Evolutionary conservation across 805 yeast species (phyloP).

Genomic region (Pichia cephalocereana): DNA sequence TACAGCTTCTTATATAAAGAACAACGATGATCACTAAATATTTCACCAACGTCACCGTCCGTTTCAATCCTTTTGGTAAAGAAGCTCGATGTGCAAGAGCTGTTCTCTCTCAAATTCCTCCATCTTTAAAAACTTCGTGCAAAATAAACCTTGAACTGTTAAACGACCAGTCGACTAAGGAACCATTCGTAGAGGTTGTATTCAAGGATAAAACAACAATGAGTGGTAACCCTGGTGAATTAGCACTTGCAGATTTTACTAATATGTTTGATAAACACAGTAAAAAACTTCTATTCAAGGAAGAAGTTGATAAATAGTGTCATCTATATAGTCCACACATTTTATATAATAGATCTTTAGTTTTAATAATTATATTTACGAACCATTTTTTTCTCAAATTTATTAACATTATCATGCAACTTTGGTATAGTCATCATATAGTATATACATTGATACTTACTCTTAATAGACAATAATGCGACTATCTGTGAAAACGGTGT

Average conservation of each 20-base stretch:
- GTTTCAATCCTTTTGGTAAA: constrained; percentile 66
- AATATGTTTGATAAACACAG: constrained; percentile 74
- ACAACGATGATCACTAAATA: constrained; percentile 76
- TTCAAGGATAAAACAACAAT: constrained; percentile 72
- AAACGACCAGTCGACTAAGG: constrained; percentile 32
- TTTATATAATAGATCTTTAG: no score
- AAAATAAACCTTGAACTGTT: constrained; percentile 59
- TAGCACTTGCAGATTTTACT: constrained; percentile 51
- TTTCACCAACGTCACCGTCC: constrained; percentile 67
- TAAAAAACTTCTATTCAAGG: constrained; percentile 65
- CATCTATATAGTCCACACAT: no score
- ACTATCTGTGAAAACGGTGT: constrained; percentile 18
- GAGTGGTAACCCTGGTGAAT: constrained; percentile 53
- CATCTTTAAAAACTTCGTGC: constrained; percentile 53
- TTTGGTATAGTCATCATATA: no score
- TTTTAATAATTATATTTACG: no score
- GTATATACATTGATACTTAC: no score
- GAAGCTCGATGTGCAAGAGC: constrained; percentile 76
- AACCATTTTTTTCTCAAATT: no score
- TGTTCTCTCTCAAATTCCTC: constrained; percentile 74
- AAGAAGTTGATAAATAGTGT: constrained; percentile 39
- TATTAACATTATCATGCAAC: no score
- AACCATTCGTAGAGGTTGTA: constrained; percentile 63
- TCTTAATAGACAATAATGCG: constrained; percentile 1
- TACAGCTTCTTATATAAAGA: background rate